phyloP scores from a whole-genome alignment of 805 yeast genomes.

The Saturnispora besseyi region DNA sequence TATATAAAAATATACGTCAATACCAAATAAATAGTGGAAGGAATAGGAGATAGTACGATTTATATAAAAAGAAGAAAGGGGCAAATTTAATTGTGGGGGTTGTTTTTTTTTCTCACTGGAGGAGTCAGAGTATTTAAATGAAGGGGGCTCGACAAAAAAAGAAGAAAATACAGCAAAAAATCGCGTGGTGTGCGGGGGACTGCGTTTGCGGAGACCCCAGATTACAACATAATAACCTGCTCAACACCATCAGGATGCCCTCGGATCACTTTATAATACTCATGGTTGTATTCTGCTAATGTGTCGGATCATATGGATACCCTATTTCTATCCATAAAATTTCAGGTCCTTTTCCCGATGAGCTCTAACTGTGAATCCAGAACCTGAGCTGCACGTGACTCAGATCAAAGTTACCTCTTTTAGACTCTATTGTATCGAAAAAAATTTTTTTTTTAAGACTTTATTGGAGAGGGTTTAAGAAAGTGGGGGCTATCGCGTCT shows the following conservation, averaged over 20 bases:
- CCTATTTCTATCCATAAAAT: background rate
- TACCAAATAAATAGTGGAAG: no score
- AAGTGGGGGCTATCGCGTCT: no score
- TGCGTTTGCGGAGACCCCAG: background rate
- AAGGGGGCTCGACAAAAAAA: background rate
- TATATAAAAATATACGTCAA: no score
- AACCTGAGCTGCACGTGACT: background rate
- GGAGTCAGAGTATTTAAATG: background rate
- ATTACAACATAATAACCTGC: background rate
- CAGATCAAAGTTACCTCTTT: no score
- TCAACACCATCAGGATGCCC: background rate
- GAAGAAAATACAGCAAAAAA: background rate
- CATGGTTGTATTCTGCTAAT: background rate
- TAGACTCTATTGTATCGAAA: no score
- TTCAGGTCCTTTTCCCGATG: background rate
- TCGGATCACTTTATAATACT: background rate
- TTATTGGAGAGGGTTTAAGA: no score
- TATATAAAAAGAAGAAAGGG: no score
- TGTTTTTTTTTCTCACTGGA: no score
- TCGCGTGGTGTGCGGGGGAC: conserved; percentile 1
- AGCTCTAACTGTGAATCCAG: background rate
- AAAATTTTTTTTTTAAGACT: no score
- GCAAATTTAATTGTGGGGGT: no score
- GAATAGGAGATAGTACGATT: no score
- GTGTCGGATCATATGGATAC: background rate